Percentiles rank a stretch among this genome's conserved stretches.
Evolutionary conservation across 345 rosid genomes (phyloP).

Genomic region (Erodium maritimum): DNA sequence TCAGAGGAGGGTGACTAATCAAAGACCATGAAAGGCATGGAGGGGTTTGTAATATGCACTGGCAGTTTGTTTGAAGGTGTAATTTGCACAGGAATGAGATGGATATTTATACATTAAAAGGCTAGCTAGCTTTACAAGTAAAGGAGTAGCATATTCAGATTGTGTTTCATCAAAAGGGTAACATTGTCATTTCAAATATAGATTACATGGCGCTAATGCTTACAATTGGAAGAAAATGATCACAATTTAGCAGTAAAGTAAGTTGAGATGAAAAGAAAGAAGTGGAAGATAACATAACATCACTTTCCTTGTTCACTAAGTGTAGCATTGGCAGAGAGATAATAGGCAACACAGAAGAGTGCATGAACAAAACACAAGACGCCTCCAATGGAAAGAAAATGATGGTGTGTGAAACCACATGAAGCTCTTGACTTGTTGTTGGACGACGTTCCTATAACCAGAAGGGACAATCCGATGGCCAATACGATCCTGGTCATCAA

Average conservation of each 20-base stretch:
- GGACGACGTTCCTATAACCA: slow-evolving; percentile 71
- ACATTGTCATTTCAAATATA: not conserved
- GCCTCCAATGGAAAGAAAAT: slow-evolving; percentile 81
- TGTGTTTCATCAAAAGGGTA: not conserved
- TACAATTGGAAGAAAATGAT: not conserved
- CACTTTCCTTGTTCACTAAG: slow-evolving; percentile 22
- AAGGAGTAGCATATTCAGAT: not conserved
- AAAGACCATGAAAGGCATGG: no score
- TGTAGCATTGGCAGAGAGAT: slow-evolving; percentile 72
- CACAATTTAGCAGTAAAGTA: not conserved
- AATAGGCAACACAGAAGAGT: slow-evolving; percentile 63
- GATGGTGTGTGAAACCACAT: slow-evolving; percentile 85
- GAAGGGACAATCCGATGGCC: slow-evolving; percentile 52
- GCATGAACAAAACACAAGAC: slow-evolving; percentile 79
- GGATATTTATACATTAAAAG: no score
- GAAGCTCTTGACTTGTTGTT: slow-evolving; percentile 68
- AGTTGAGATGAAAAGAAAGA: no score
- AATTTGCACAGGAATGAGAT: no score
- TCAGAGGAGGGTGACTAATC: not conserved
- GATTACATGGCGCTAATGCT: not conserved
- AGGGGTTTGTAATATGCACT: no score
- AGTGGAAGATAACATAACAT: no score
- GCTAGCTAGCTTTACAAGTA: not conserved
- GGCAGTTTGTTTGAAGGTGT: no score
- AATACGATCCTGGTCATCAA: slow-evolving; percentile 51